phyloP scores from a whole-genome alignment of 768 basidiomycete genomes.

The Exsudoporus frostii region DNA sequence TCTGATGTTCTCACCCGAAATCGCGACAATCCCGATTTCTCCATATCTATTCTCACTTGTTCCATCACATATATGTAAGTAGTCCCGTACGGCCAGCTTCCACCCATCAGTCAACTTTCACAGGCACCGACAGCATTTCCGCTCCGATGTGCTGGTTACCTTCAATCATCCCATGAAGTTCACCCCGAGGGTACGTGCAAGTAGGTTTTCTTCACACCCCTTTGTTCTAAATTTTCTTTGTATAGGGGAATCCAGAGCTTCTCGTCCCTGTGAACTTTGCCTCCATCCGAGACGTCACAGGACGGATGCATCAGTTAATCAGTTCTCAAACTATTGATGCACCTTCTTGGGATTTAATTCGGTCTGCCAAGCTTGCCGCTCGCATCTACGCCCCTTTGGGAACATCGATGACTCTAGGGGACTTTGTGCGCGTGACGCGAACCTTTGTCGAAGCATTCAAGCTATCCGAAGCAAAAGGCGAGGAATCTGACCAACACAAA shows the following conservation, averaged over 20 bases:
- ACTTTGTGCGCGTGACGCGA: constrained; percentile 74
- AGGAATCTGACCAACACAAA: constrained; percentile 24
- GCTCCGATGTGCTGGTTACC: constrained; percentile 83
- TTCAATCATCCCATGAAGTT: constrained; percentile 72
- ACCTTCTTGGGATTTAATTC: constrained; percentile 78
- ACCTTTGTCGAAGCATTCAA: constrained; percentile 79
- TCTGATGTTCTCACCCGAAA: constrained; percentile 75
- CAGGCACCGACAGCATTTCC: constrained; percentile 84
- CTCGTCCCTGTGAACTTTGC: constrained; percentile 62
- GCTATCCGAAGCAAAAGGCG: constrained; percentile 29
- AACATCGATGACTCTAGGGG: constrained; percentile 79
- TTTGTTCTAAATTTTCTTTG: constrained; percentile 1
- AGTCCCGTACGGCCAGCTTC: background rate
- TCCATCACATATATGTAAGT: constrained; percentile 79
- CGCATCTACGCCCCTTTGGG: constrained; percentile 87
- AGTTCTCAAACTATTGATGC: constrained; percentile 78
- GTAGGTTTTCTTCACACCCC: background rate
- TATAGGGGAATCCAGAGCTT: constrained; percentile 67
- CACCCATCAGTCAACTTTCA: background rate
- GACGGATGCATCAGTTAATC: constrained; percentile 64
- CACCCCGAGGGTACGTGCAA: constrained; percentile 48
- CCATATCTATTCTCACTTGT: constrained; percentile 70
- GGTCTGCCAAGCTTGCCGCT: constrained; percentile 72
- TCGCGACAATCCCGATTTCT: constrained; percentile 62
- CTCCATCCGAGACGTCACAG: constrained; percentile 57